Base-by-base conservation (phyloP, 176 grass and related monocot species). In the Typha latifolia region DNA sequence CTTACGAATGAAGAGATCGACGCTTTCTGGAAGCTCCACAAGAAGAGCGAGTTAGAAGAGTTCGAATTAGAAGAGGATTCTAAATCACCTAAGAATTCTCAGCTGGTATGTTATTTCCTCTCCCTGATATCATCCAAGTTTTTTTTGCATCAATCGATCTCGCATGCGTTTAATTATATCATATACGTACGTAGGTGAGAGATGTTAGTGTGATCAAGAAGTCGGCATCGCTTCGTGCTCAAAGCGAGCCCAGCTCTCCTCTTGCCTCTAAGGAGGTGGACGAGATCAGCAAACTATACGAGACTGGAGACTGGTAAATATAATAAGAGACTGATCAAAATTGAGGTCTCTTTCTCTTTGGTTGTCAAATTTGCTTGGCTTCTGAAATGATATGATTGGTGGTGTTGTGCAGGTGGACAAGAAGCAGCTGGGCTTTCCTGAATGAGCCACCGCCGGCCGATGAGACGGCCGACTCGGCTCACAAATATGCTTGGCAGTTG, bases 1-100 rank as follows among this genome's bases (percentile, higher is more conserved):
- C 80, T 91, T 34, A 96, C 85, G 0, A 91, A 57, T 55, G 93
- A 96, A 63, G 93, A 96, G 63, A 90, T 96, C 75, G 83, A 84
- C 2, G 66, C 79, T 31, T 96, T 91, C 83, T 59, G 92, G 88
- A 79, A 67, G 81, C 81, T 72, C 67, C 88, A 49, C 1, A 66
- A 73, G 64, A 81, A 70, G 23, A 18, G 66, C 34, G 57, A 48
- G 63, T 73, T 64, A 51, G 71, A 74, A 12, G 71, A 74, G 34
- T 37, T 37, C 34, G 34, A 37, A 37, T 62, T 49, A 2, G 62
- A 80, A 13, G 51, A 12, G 27, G 62, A 66, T 26, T 27, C n/a
- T 1, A 51, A 31, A 29, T 84, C 80, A 13, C 71, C 84, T 1
- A 32, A 12, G 1, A 63, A 12, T 24, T 14, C 56, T 20, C 68